Evolutionary conservation across 73 alveolate genomes (phyloP).

Genomic region (Paramecium octaurelia): DNA sequence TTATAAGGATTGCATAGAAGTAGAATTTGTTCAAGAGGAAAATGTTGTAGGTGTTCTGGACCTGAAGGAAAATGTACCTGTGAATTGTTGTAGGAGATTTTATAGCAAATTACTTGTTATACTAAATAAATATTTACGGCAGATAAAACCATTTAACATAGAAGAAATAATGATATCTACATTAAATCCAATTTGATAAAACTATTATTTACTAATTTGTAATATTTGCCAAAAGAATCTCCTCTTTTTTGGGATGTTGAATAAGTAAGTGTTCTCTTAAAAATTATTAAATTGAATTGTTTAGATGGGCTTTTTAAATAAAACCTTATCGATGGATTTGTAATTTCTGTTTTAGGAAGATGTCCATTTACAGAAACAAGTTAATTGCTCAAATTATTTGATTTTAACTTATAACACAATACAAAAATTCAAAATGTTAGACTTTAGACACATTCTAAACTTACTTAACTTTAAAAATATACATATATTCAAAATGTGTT

Average conservation of each 20-base stretch:
- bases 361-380: background rate
- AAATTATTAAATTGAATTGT: background rate
- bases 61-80: constrained; percentile 24
- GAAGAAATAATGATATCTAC: background rate
- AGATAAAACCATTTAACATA: background rate
- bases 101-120: background rate
- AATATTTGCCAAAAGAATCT: constrained; percentile 33
- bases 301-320: background rate
- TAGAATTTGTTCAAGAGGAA: background rate
- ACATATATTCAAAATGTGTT: background rate
- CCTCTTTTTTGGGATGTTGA: constrained; percentile 46
- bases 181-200: background rate
- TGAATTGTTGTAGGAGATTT: background rate
- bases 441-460: background rate
- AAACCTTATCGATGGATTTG: constrained; percentile 21
- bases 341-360: background rate
- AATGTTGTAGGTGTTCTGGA: constrained; percentile 44
- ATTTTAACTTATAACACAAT: background rate
- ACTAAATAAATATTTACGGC: background rate
- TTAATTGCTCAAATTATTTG: background rate
- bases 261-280: background rate
- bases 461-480: background rate
- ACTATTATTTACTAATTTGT: background rate
- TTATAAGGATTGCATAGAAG: constrained; percentile 2
- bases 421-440: background rate